These are phyloP conservation scores for Diplocarpon mali DNA, from an alignment of 2,329 filamentous ascomycete genomes.

Conservation along the genomic window DNA sequence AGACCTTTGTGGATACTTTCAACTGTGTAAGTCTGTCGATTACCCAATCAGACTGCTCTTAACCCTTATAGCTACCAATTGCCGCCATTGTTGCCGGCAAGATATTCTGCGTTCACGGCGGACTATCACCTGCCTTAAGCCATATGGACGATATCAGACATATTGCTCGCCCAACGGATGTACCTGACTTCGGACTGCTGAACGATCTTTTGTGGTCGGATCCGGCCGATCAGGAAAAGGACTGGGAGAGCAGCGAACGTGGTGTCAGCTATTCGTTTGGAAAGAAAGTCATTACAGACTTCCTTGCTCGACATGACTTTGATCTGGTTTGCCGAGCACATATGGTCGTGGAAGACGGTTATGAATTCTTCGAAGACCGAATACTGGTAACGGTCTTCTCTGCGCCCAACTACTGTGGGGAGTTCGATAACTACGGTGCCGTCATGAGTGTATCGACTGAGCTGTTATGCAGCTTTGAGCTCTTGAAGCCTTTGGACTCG, in stretches of 20 bases:
- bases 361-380: conserved; percentile 95
- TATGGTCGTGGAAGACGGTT: conserved; percentile 98
- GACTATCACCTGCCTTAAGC: conserved; percentile 78
- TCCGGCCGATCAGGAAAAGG: conserved; percentile 92
- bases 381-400: conserved; percentile 95
- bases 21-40: conserved; percentile 47
- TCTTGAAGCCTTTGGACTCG: conserved; percentile 91
- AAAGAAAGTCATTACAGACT: conserved; percentile 96
- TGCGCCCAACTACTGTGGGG: conserved; percentile 97
- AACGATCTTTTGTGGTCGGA: conserved; percentile 97
- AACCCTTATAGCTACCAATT: conserved; percentile 54
- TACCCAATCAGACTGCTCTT: conserved; percentile 4
- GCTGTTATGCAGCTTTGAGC: conserved; percentile 90
- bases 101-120: conserved; percentile 96
- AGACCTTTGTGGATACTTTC: conserved; percentile 94
- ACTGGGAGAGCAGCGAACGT: conserved; percentile 95
- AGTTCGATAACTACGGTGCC: conserved; percentile 98
- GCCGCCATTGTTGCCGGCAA: conserved; percentile 95
- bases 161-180: conserved; percentile 90
- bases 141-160: conserved; percentile 99
- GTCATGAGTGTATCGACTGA: conserved; percentile 97
- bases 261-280: conserved; percentile 98
- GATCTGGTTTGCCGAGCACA: conserved; percentile 94
- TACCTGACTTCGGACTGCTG: conserved; percentile 89
- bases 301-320: conserved; percentile 88